Evolutionary conservation across 495 filamentous ascomycete species (phyloP).

Genomic region (Penicillium tannophilum): DNA sequence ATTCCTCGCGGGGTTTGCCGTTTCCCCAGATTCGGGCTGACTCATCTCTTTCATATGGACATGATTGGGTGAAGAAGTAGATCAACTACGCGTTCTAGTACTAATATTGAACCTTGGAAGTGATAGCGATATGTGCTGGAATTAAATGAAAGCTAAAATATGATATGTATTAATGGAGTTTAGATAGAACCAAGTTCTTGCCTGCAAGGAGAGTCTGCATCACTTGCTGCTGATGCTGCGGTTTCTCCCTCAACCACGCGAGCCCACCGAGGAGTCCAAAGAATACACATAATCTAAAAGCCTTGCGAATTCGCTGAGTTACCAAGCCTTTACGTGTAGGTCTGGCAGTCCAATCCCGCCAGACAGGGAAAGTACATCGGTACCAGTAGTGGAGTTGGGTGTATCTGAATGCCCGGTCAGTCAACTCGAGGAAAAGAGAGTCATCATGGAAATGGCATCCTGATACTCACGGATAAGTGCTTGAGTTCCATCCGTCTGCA

Average conservation of each 20-base stretch:
- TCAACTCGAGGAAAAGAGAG: slow-evolving; percentile 2
- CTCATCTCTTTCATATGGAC: slow-evolving; percentile 18
- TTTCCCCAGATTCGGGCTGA: slow-evolving; percentile 39
- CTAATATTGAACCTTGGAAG: not conserved
- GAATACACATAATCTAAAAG: slow-evolving; percentile 23
- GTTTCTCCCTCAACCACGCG: slow-evolving; percentile 22
- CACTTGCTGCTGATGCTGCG: slow-evolving; percentile 15
- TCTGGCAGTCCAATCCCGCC: slow-evolving; percentile 55
- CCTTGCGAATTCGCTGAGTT: slow-evolving; percentile 25
- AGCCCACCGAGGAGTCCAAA: slow-evolving; percentile 21
- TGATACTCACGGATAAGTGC: slow-evolving; percentile 58
- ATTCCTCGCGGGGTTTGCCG: slow-evolving; percentile 49
- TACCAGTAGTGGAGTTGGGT: slow-evolving; percentile 52
- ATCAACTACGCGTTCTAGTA: not conserved
- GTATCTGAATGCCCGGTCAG: slow-evolving; percentile 33
- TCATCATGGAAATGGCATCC: not conserved
- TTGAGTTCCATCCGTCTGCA: slow-evolving; percentile 60
- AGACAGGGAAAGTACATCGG: slow-evolving; percentile 57
- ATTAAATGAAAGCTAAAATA: not conserved
- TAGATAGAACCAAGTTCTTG: slow-evolving; percentile 16
- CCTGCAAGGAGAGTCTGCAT: slow-evolving; percentile 19
- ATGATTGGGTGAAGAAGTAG: slow-evolving; percentile 13
- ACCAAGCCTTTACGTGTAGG: slow-evolving; percentile 50
- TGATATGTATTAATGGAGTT: not conserved
- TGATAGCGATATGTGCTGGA: not conserved